Evolutionary conservation across 805 yeast species (phyloP).

Genomic region (Candida pseudoglaebosa): DNA sequence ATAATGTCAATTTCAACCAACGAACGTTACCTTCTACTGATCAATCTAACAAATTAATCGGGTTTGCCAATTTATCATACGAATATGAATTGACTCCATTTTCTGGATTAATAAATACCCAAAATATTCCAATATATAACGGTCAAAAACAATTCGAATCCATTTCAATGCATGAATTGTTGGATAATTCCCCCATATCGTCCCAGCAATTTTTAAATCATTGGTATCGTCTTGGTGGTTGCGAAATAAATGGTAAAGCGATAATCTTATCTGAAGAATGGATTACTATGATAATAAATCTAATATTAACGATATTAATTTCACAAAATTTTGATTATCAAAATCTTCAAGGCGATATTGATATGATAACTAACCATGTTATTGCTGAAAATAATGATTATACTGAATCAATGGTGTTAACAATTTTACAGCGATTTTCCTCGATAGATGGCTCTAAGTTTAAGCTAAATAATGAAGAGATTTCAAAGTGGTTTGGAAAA

Average conservation of each 20-base stretch:
- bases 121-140: constrained; percentile 21
- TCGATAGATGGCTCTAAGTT: constrained; percentile 16
- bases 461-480: constrained; percentile 37
- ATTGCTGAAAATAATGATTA: constrained; percentile 10
- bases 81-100: constrained; percentile 31
- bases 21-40: constrained; percentile 6
- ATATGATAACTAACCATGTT: not conserved
- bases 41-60: constrained; percentile 16
- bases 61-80: constrained; percentile 25
- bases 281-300: constrained; percentile 24
- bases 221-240: constrained; percentile 57
- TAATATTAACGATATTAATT: constrained; percentile 24
- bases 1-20: constrained; percentile 14
- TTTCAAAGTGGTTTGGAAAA: constrained; percentile 64
- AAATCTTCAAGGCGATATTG: constrained; percentile 6
- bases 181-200: constrained; percentile 51
- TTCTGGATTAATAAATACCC: constrained; percentile 29
- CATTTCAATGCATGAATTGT: constrained; percentile 25
- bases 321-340: constrained; percentile 10
- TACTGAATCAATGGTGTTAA: constrained; percentile 37
- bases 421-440: constrained; percentile 50
- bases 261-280: constrained; percentile 23
- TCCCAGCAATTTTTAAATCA: constrained; percentile 43
- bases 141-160: constrained; percentile 14
- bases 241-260: constrained; percentile 45